phyloP scores from a whole-genome alignment of 768 basidiomycete genomes.

The Suillus sp. region DNA sequence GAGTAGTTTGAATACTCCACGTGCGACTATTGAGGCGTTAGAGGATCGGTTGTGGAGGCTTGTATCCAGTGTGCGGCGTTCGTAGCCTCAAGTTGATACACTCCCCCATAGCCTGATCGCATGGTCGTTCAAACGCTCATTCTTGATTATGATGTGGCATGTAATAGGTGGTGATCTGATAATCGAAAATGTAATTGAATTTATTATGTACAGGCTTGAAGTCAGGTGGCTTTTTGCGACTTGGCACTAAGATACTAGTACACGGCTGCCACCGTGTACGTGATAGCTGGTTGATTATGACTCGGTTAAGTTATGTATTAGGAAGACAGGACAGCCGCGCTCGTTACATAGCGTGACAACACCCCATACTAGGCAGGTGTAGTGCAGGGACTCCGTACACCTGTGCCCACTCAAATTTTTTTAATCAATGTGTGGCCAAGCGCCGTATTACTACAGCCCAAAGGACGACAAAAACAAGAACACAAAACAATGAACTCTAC shows the following conservation, averaged over 20 bases:
- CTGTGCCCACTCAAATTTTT: too few relatives aligned
- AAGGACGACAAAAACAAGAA: too few relatives aligned
- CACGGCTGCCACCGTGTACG: not conserved
- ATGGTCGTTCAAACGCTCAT: not conserved
- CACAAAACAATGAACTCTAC: too few relatives aligned
- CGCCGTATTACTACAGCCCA: too few relatives aligned
- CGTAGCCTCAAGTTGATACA: not conserved
- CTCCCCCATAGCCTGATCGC: not conserved
- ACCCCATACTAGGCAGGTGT: not conserved
- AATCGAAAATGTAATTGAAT: not conserved
- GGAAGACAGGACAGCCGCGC: not conserved
- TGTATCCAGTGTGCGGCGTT: constrained; percentile 16
- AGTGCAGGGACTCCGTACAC: not conserved
- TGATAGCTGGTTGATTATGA: not conserved
- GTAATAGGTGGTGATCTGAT: not conserved
- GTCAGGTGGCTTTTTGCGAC: too few relatives aligned
- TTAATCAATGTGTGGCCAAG: too few relatives aligned
- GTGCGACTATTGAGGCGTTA: constrained; percentile 53
- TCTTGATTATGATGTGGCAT: not conserved
- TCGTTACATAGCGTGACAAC: not conserved
- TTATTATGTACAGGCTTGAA: not conserved
- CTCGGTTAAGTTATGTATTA: not conserved
- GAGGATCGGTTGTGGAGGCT: constrained; percentile 63
- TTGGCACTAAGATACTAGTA: too few relatives aligned
- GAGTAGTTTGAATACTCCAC: constrained; percentile 76